phyloP scores from a whole-genome alignment of 495 filamentous ascomycete species.

The Hypoxylon subgilvum region DNA sequence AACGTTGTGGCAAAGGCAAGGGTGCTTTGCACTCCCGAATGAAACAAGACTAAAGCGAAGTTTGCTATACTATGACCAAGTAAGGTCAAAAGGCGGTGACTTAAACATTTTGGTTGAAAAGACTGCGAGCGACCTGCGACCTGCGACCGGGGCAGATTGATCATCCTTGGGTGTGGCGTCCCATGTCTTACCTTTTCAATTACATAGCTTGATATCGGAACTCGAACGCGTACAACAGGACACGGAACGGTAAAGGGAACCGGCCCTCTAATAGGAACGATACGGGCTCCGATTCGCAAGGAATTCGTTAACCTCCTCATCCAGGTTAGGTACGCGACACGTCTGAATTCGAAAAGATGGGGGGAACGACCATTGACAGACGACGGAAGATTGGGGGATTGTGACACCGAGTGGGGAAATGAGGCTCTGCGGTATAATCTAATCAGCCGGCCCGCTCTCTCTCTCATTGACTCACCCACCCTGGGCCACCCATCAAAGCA shows the following conservation, averaged over 20 bases:
- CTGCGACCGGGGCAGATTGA: not conserved
- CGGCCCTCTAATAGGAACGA: too few relatives aligned
- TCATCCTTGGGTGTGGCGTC: constrained; percentile 23
- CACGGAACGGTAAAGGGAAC: constrained; percentile 14
- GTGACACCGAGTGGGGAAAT: constrained; percentile 13
- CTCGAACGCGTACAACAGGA: constrained; percentile 9
- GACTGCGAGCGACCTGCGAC: constrained; percentile 3
- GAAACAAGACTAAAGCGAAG: constrained; percentile 23
- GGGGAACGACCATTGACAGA: constrained; percentile 1
- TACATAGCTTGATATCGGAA: constrained; percentile 26
- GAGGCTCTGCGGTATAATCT: constrained; percentile 26
- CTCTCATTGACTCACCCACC: not conserved
- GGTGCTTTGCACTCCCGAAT: constrained; percentile 59
- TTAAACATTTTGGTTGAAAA: constrained; percentile 30
- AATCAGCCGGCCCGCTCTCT: not conserved
- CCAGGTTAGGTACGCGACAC: constrained; percentile 11
- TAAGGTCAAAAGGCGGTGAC: constrained; percentile 26
- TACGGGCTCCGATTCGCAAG: too few relatives aligned
- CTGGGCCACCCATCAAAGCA: constrained; percentile 14
- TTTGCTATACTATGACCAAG: constrained; percentile 6
- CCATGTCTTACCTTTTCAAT: constrained; percentile 14
- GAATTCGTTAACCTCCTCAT: not conserved
- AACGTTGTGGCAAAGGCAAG: constrained; percentile 63
- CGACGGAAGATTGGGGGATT: not conserved
- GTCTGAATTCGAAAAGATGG: constrained; percentile 2